Evolutionary conservation across 2,329 filamentous ascomycete genomes (phyloP), one percentile per base, ranked within the genome.

Genomic region (Dactylellina parvicollis): DNA sequence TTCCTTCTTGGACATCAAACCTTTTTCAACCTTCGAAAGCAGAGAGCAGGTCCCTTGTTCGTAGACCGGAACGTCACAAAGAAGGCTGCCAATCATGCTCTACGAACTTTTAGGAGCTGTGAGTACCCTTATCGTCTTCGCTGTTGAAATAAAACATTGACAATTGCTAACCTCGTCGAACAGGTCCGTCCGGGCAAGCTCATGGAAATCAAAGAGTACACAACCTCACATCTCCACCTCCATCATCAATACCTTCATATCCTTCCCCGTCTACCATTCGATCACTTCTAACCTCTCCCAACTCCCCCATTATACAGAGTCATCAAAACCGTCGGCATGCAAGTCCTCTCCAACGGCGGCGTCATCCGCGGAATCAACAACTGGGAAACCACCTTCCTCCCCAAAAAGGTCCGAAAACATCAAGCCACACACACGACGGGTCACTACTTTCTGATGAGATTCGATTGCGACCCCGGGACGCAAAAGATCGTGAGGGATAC

Each of bases 61-160:
- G 12, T 14, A 38, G 16, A 14, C 24, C 24, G 7, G 32, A 50
- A 26, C 44, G 32, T 24, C n/a, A n/a, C 16, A 20, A 34, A 26
- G 22, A 32, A 49, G 28, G 38, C 24, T 40, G 20, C 75, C 77
- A 80, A 85, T 81, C 76, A 97, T 99, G 95, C 85, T 99, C 83
- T 99, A 99, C 85, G 95, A 99, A 84, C 85, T 98, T 80, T 95
- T 99, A 82, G 95, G 91, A 81, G 90, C 97, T 83, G 95, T 97
- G 84, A 79, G 90, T 84, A 9, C n/a, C 12, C 10, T 34, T 36
- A 18, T 26, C 38, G 42, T 32, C 54, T 5, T 67, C 34, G 28
- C 54, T 16, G n/a, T 12, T 0, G 4, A 14, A 10, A 9, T 50
- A 26, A 12, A 10, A 38, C 44, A 44, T 32, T 30, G 26, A 18